Percentiles rank a stretch among this genome's conserved stretches.
phyloP scores from a whole-genome alignment of 2,329 filamentous ascomycete species.

The Botrytis fragariae region DNA sequence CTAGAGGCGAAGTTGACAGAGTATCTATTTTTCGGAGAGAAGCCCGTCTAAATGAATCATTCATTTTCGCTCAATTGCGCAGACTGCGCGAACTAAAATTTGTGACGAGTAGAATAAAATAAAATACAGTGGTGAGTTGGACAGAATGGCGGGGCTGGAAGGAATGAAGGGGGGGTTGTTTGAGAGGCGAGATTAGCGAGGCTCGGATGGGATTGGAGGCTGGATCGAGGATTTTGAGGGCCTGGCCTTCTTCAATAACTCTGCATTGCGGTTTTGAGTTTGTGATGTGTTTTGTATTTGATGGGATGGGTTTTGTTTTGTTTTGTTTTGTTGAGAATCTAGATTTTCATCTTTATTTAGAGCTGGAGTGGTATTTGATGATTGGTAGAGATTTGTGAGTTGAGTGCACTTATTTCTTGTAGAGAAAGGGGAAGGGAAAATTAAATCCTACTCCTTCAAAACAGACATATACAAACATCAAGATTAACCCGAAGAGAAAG shows the following conservation, averaged over 20 bases:
- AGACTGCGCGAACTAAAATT: neutral
- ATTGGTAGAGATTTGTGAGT: neutral
- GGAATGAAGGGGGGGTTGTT: neutral
- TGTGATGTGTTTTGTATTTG: neutral
- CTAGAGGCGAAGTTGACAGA: neutral
- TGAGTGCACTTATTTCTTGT: neutral
- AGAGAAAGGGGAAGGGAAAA: too few relatives aligned
- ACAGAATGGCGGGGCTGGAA: neutral
- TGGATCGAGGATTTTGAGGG: neutral
- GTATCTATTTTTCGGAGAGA: neutral
- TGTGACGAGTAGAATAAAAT: neutral
- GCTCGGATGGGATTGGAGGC: neutral
- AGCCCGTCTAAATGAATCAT: accelerated
- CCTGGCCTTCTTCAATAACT: neutral
- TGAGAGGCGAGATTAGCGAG: neutral
- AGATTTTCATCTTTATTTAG: neutral
- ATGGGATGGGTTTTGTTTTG: neutral
- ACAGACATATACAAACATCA: neutral
- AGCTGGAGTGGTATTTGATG: neutral
- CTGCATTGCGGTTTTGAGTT: neutral
- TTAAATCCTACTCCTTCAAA: neutral
- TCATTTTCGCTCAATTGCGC: neutral
- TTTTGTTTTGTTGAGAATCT: neutral
- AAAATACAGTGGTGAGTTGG: neutral
- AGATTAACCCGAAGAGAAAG: neutral